Base-by-base conservation (phyloP, 805 yeast genomes). In the Yarrowia hollandica region DNA sequence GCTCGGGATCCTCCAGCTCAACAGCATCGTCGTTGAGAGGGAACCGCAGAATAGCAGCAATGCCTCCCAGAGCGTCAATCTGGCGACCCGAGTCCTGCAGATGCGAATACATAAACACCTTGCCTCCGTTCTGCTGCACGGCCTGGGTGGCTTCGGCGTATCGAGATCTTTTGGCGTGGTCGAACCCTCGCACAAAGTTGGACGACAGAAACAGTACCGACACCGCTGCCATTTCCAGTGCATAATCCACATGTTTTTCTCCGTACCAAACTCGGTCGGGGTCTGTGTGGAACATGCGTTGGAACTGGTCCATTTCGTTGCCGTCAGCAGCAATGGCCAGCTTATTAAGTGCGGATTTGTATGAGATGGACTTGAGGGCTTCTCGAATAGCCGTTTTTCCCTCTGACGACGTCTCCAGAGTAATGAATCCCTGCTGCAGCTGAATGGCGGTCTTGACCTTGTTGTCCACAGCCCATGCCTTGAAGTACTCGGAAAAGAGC, bases 231-330 rank as follows among this genome's bases (percentile, higher is more conserved):
- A 52, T 52, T 18, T 52, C 58, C 3, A 52, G 28, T 11, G 58
- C 58, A 15, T 52, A 52, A 19, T 52, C 44, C 25, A 52, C 58
- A 23, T 52, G 58, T 35, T 52, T 52, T 14, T 23, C 44, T 25
- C 58, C 58, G 26, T 52, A 52, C 58, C 58, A 52, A 16, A 52
- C 58, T 9, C 58, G 44, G 10, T 52, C 58, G 10, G 58, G 58
- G 26, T 52, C 58, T 1, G 58, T 52, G 22, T 52, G 58, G 58
- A 52, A 52, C 58, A 52, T 52, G 42, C 44, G 42, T 28, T 52
- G 58, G 34, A 52, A 52, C 19, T 34, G 31, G 34, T 52, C 58
- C 42, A 52, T 52, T 35, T 52, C 58, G 44, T 35, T 35, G 9
- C 58, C 58, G 12, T 52, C 58, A 23, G 58, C 31, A 11, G 58